Evolutionary conservation across 2,329 filamentous ascomycete genomes (phyloP).

Genomic region (Amauroascus verrucosus): DNA sequence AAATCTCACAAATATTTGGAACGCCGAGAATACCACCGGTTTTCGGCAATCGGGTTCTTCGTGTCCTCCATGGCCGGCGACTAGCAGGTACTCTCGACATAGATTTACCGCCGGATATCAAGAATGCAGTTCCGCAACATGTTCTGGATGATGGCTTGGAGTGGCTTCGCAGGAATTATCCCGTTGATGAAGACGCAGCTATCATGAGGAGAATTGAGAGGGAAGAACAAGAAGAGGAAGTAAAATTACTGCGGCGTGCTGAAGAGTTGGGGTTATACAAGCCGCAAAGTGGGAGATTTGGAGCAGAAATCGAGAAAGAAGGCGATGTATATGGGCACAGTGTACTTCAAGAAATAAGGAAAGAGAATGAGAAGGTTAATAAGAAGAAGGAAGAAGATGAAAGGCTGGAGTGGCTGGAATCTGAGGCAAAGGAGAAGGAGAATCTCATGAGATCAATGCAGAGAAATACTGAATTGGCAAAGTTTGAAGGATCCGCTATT

Average conservation of each 20-base stretch:
- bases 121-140: constrained; percentile 23
- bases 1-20: constrained; percentile 27
- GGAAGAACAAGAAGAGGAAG: constrained; percentile 31
- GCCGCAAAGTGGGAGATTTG: constrained; percentile 37
- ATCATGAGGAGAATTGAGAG: constrained; percentile 37
- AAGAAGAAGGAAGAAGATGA: constrained; percentile 38
- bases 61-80: constrained; percentile 36
- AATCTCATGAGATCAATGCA: constrained; percentile 24
- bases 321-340: constrained; percentile 36
- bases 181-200: constrained; percentile 40
- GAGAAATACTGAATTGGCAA: constrained; percentile 29
- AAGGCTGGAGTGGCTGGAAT: constrained; percentile 43
- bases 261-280: constrained; percentile 35
- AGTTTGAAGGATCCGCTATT: constrained; percentile 28
- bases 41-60: constrained; percentile 31
- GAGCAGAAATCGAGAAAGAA: constrained; percentile 32
- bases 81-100: constrained; percentile 38
- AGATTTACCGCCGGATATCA: constrained; percentile 33
- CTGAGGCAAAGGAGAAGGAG: constrained; percentile 38
- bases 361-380: constrained; percentile 32
- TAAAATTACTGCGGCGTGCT: constrained; percentile 29
- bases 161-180: constrained; percentile 36
- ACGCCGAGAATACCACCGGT: constrained; percentile 21
- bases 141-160: constrained; percentile 30
- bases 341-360: constrained; percentile 32